Evolutionary conservation across 352 stramenopile species (phyloP), one percentile per base, ranked within the genome.

Genomic region (Blastocystis sp.): DNA sequence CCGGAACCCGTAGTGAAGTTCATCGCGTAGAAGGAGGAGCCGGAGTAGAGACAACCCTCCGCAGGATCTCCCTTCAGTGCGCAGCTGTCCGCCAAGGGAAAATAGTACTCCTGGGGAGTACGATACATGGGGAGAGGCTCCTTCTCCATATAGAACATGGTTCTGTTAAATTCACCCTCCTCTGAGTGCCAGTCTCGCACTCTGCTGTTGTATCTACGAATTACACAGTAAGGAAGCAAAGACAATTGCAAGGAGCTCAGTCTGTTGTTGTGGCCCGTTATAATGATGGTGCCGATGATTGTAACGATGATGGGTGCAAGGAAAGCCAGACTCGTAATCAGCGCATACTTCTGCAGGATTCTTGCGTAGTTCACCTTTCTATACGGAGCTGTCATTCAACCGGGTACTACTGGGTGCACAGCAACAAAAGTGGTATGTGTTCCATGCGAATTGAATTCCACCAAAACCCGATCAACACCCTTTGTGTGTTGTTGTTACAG

Each of bases 381-480:
- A 77, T 77, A 77, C 1, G 66, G 66, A 40, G 66, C 66, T 40
- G 66, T 77, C 66, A 77, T 77, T 24, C 28, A 34, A 34, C 28
- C 28, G 28, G 28, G 28, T 34, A 34, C 28, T 34, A 34, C 28
- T 34, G 28, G 28, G 28, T 34, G 28, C 28, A 34, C 28, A 34
- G 28, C 28, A 34, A 34, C 28, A 34, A 34, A 34, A 34, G 28
- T 34, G 28, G 28, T 34, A 34, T 34, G 28, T 34, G 28, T 34
- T 34, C 28, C 28, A 34, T 34, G 28, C 28, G 28, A 34, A 34
- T 34, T 34, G 28, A 34, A 34, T 34, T 34, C 28, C 28, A 34
- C 28, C 28, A 34, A 34, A 34, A 34, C 28, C 28, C 28, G 28
- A 34, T 34, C 28, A 34, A 34, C 28, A 34, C 28, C 28, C 28